Conservation (phyloP, 2,329 filamentous ascomycete genomes). For the Stromatinia cepivora region DNA sequence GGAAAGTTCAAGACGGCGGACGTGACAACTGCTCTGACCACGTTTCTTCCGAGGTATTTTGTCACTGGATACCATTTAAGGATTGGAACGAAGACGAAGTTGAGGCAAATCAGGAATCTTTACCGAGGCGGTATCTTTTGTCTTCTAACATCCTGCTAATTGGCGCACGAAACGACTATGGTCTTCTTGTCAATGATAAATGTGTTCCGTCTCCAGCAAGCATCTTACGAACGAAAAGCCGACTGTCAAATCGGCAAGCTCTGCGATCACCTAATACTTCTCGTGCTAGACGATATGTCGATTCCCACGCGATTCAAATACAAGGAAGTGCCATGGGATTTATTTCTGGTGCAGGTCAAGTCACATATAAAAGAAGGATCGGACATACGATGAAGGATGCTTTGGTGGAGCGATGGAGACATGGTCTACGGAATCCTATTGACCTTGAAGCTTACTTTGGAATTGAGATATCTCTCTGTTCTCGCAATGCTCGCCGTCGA, state of each 20-base stretch:
- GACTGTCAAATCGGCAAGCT: constrained; percentile 23
- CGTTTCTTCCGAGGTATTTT: not conserved
- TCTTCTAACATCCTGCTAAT: constrained; percentile 6
- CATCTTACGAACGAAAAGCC: constrained; percentile 21
- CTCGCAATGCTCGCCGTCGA: constrained; percentile 25
- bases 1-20: not conserved
- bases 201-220: not conserved
- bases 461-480: constrained; percentile 28
- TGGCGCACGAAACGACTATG: constrained; percentile 5
- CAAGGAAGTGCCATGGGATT: constrained; percentile 24
- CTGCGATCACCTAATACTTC: constrained; percentile 23
- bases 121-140: not conserved
- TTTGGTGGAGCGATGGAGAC: constrained; percentile 26
- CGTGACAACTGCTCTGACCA: too few species aligned
- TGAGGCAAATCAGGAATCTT: not conserved
- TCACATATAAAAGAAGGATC: constrained; percentile 27
- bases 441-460: constrained; percentile 28
- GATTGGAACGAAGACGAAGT: constrained; percentile 1
- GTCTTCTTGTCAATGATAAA: constrained; percentile 9
- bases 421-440: constrained; percentile 23
- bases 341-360: constrained; percentile 19
- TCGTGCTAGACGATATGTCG: constrained; percentile 21
- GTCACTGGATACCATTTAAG: constrained; percentile 9
- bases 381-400: constrained; percentile 28
- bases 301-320: constrained; percentile 26